These are phyloP conservation scores for Alnus glutinosa DNA, from an alignment of 306 rosid genomes.

Conservation along the genomic window DNA sequence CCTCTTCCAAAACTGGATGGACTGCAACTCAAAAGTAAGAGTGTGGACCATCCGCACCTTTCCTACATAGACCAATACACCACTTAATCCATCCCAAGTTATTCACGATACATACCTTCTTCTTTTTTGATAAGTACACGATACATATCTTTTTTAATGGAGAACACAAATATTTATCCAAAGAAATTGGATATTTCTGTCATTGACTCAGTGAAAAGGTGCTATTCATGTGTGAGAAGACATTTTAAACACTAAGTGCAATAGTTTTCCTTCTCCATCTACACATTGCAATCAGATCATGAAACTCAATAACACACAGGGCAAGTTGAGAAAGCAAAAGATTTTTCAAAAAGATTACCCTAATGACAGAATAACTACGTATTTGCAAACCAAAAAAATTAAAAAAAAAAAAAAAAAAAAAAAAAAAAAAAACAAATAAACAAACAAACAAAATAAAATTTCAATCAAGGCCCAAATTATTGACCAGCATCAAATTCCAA, in stretches of 20 bases:
- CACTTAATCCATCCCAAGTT: background rate
- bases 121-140: background rate
- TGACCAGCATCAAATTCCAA: background rate
- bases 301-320: background rate
- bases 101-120: background rate
- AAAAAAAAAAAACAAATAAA: too few species aligned
- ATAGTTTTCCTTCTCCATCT: background rate
- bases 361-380: background rate
- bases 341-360: background rate
- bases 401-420: background rate
- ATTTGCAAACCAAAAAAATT: background rate
- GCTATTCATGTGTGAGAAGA: background rate
- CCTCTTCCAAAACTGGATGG: background rate
- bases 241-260: background rate
- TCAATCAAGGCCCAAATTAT: background rate
- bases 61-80: constrained; percentile 1
- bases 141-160: background rate
- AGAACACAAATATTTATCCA: background rate
- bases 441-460: background rate
- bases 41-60: background rate
- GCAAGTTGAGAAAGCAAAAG: background rate
- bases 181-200: background rate
- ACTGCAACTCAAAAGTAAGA: background rate
- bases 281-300: background rate
- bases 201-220: background rate